Base-by-base conservation (phyloP, 2,329 filamentous ascomycete species). In the Pseudohalonectria lignicola region DNA sequence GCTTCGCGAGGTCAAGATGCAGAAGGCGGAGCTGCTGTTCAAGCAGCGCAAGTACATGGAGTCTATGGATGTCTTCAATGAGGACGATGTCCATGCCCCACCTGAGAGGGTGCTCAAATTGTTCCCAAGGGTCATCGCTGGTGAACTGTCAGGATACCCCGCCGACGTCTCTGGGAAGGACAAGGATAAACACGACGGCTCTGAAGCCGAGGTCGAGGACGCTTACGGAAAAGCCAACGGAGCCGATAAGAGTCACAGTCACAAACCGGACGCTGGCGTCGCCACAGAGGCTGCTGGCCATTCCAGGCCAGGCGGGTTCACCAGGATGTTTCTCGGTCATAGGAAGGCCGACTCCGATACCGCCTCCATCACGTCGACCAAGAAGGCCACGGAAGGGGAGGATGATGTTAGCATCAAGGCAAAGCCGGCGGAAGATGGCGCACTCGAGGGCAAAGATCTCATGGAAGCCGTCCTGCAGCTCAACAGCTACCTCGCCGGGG, bases 11-110 rank as follows among this genome's bases (percentile, higher is more conserved):
- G 79, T 93, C 49, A 93, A 90, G 62, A 92, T 94, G 64, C 72
- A 83, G 47, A 98, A 98, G 56, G 92, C 90, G 0, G 86, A 94
- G 55, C 64, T 69, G 12, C 64, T 96, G 4, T 98, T 98, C 51
- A 77, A 79, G 41, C 69, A 84, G 47, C 82, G 79, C 49, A 93
- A 83, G 53, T 98, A 88, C 53, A 74, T 81, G 29, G 80, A 87
- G 36, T 82, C 90, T 1, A 73, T 98, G 62, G 88, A 96, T 48
- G 63, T 98, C 2, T 96, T 96, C 60, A 78, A 76, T 38, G 74
- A 77, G 47, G 85, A 85, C 4, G 82, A 92, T 39, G 86, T 95
- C 3, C 79, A 86, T 49, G 88, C 92, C 0, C 86, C 92, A 1
- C 90, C 92, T 0, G 86, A 93, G 54, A 73, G 85, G 36, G 92